Conservation (phyloP, 371 early-diverging fungal species). For the Rhizomucor pusillus region DNA sequence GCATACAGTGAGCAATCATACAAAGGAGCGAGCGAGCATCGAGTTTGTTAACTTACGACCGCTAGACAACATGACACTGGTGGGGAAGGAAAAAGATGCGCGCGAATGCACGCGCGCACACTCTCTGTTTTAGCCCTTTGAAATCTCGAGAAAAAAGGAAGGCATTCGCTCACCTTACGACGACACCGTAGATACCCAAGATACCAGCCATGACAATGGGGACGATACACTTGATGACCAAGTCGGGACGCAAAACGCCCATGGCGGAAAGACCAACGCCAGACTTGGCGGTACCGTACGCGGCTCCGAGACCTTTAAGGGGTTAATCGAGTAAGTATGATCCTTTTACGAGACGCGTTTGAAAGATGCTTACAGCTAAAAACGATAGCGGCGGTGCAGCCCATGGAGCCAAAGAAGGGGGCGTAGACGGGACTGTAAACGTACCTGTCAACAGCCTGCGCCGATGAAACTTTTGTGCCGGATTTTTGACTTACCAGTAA, state of each 20-base stretch:
- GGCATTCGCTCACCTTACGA: constrained; percentile 55
- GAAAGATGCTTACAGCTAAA: constrained; percentile 85
- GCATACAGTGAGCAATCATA: neutral
- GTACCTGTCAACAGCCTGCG: constrained; percentile 3
- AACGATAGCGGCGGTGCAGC: constrained; percentile 93
- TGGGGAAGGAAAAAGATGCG: constrained; percentile 3
- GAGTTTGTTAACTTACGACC: constrained; percentile 56
- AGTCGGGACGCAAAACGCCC: constrained; percentile 93
- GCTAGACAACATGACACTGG: constrained; percentile 81
- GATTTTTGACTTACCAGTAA: constrained; percentile 9
- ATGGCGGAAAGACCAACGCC: constrained; percentile 95
- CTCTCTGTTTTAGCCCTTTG: neutral
- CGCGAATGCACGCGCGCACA: no score
- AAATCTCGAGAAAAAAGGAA: neutral
- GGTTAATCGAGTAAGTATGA: neutral
- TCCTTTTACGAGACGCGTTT: neutral
- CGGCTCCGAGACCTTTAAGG: constrained; percentile 81
- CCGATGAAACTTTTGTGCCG: neutral
- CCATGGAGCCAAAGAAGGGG: constrained; percentile 97
- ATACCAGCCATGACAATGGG: constrained; percentile 99
- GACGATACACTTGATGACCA: constrained; percentile 88
- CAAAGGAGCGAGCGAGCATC: neutral
- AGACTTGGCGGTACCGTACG: constrained; percentile 97
- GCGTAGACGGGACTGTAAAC: constrained; percentile 83
- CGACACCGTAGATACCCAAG: constrained; percentile 96